These are phyloP conservation scores for Apostasia shenzhenica DNA, from an alignment of 106 monocot genomes.

Conservation along the genomic window DNA sequence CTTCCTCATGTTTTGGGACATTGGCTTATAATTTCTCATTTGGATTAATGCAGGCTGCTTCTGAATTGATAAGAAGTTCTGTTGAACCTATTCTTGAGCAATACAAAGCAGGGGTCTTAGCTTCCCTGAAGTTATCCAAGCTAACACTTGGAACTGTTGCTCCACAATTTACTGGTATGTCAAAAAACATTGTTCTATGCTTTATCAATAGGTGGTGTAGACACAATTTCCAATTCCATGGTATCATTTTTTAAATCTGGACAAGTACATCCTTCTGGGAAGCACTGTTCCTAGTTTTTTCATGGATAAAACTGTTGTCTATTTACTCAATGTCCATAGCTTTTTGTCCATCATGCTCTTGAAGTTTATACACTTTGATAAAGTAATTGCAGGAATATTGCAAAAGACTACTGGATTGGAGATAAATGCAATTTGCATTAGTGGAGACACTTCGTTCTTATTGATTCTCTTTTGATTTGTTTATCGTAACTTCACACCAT, in stretches of 20 bases:
- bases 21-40: slow-evolving; percentile 10
- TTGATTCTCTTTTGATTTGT: neutral
- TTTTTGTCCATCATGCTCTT: too few relatives aligned
- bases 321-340: too few relatives aligned
- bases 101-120: slow-evolving; percentile 60
- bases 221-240: neutral
- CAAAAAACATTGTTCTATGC: slow-evolving; percentile 1
- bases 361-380: too few relatives aligned
- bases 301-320: too few relatives aligned
- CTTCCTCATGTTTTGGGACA: neutral
- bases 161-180: slow-evolving; percentile 91
- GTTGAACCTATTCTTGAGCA: slow-evolving; percentile 90
- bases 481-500: too few relatives aligned
- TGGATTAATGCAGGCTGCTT: slow-evolving; percentile 69
- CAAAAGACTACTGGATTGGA: neutral
- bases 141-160: slow-evolving; percentile 95
- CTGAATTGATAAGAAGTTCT: slow-evolving; percentile 79
- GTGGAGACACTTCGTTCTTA: neutral
- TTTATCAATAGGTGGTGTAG: neutral
- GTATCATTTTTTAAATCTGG: neutral
- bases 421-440: neutral
- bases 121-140: slow-evolving; percentile 85
- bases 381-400: too few relatives aligned
- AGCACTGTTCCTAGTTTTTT: too few relatives aligned
- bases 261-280: too few relatives aligned